A percentile compares a stretch with the other conserved stretches of the same genome.
Evolutionary conservation across 306 rosid species (phyloP).

Genomic region (Medicago truncatula): MtrunA17r5.0-ANR NC_053046.1:30070501-30071000

Average conservation of each 20-base stretch:
- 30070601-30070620: slow-evolving; percentile 83
- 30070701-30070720: not conserved
- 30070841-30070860: not conserved
- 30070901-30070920: not conserved
- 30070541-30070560: slow-evolving; percentile 53
- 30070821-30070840: not conserved
- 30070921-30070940: not conserved
- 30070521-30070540: slow-evolving; percentile 48
- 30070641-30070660: slow-evolving; percentile 30
- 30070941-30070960: not conserved
- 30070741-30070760: not conserved
- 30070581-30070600: slow-evolving; percentile 60
- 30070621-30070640: slow-evolving; percentile 39
- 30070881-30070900: not conserved
- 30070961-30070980: not conserved
- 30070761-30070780: not conserved
- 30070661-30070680: not conserved
- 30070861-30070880: not conserved
- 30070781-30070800: too few relatives aligned
- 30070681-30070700: too few relatives aligned
- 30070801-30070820: too few relatives aligned
- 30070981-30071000: not conserved
- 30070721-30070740: not conserved
- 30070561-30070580: slow-evolving; percentile 52
- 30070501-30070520: slow-evolving; percentile 46